These are phyloP conservation scores for Penicillium sp. DNA, from an alignment of 2,329 filamentous ascomycete genomes.

Conservation along the genomic window DNA sequence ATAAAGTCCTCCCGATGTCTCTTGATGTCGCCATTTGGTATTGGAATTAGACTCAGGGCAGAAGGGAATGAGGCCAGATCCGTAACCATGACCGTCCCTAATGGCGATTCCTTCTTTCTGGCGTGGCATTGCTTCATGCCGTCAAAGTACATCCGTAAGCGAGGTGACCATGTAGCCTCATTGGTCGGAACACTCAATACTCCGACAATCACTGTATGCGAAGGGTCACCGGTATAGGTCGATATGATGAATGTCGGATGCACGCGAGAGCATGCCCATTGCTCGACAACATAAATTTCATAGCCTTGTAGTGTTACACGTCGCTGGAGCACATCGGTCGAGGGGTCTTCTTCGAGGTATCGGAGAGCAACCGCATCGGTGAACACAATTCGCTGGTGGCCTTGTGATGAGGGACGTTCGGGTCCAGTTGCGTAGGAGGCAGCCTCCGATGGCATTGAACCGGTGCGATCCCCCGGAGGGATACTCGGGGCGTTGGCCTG, in stretches of 20 bases:
- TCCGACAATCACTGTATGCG: slow-evolving; percentile 73
- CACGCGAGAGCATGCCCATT: slow-evolving; percentile 91
- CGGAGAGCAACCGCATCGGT: slow-evolving; percentile 65
- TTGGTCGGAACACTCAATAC: slow-evolving; percentile 80
- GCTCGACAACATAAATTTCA: slow-evolving; percentile 90
- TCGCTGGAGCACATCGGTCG: slow-evolving; percentile 71
- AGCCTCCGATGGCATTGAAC: slow-evolving; percentile 18
- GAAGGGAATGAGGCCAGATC: slow-evolving; percentile 92
- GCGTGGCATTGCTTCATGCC: slow-evolving; percentile 84
- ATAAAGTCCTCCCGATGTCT: slow-evolving; percentile 81
- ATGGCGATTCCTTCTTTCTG: slow-evolving; percentile 72
- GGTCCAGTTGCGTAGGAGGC: slow-evolving; percentile 17
- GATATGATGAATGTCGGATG: slow-evolving; percentile 90
- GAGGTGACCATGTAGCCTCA: slow-evolving; percentile 73
- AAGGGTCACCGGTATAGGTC: slow-evolving; percentile 85
- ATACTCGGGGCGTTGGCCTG: slow-evolving; percentile 23
- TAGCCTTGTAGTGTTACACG: slow-evolving; percentile 73
- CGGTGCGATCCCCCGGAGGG: slow-evolving; percentile 25
- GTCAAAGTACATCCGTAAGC: slow-evolving; percentile 79
- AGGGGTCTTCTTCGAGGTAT: slow-evolving; percentile 82
- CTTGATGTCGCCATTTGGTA: slow-evolving; percentile 80
- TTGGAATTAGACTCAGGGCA: slow-evolving; percentile 82
- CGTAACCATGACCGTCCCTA: slow-evolving; percentile 89
- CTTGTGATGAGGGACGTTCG: slow-evolving; percentile 23
- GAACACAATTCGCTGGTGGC: slow-evolving; percentile 60